phyloP scores from a whole-genome alignment of 768 basidiomycete species.

The Lactarius vividus region DNA sequence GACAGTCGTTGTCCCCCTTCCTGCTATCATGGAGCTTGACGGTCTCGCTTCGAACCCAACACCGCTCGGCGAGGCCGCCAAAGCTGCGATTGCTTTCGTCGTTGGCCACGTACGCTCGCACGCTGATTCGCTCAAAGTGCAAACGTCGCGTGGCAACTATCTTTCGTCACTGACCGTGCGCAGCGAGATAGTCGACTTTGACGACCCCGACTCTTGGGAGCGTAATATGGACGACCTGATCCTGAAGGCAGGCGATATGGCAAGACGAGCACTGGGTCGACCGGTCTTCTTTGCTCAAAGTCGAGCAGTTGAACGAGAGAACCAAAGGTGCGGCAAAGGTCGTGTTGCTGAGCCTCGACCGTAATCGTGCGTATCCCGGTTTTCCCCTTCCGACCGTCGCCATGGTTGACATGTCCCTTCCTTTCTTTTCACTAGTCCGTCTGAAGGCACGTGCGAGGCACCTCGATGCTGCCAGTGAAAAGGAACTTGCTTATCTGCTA shows the following conservation, averaged over 20 bases:
- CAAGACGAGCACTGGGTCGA: slow-evolving; percentile 92
- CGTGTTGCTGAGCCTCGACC: slow-evolving; percentile 85
- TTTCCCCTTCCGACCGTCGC: not conserved
- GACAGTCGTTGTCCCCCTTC: slow-evolving; percentile 90
- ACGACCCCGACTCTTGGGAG: slow-evolving; percentile 45
- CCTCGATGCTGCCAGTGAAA: slow-evolving; percentile 81
- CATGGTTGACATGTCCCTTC: not conserved
- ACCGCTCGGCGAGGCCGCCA: slow-evolving; percentile 72
- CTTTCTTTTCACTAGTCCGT: slow-evolving; percentile 53
- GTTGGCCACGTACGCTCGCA: slow-evolving; percentile 73
- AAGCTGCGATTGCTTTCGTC: slow-evolving; percentile 70
- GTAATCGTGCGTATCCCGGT: slow-evolving; percentile 69
- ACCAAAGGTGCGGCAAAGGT: slow-evolving; percentile 68
- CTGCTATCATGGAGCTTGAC: slow-evolving; percentile 96
- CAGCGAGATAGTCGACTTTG: slow-evolving; percentile 79
- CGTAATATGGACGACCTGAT: slow-evolving; percentile 95
- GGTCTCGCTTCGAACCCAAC: slow-evolving; percentile 67
- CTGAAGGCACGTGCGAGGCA: slow-evolving; percentile 87
- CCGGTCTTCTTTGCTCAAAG: slow-evolving; percentile 66
- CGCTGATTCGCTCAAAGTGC: slow-evolving; percentile 80
- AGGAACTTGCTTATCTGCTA: slow-evolving; percentile 75
- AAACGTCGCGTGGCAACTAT: slow-evolving; percentile 94
- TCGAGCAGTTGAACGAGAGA: slow-evolving; percentile 29
- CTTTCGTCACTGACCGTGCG: slow-evolving; percentile 77
- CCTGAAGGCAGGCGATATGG: slow-evolving; percentile 87